Evolutionary conservation across 2,329 filamentous ascomycete species (phyloP).

Genomic region (Sporothrix globosa): DNA sequence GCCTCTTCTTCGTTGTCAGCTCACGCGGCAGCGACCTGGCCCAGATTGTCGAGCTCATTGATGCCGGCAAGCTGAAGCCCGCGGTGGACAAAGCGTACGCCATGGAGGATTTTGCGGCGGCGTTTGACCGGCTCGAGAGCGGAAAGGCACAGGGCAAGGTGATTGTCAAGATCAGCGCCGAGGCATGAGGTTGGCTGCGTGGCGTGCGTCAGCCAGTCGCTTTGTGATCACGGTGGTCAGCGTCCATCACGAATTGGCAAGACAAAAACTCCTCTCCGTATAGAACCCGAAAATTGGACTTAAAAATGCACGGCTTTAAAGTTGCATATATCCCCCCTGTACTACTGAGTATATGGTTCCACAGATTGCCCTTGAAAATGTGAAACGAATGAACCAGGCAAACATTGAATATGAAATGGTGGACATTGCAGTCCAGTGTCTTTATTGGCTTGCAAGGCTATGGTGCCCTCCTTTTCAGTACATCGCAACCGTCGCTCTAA

Average conservation of each 20-base stretch:
- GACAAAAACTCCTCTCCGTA: not conserved
- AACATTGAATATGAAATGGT: too few species aligned
- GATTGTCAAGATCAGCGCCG: not conserved
- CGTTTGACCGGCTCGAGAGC: not conserved
- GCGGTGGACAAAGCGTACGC: not conserved
- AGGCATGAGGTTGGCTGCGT: not conserved
- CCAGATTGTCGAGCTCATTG: not conserved
- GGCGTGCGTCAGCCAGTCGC: too few species aligned
- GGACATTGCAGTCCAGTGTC: too few species aligned
- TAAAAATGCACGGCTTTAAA: not conserved
- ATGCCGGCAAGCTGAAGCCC: not conserved
- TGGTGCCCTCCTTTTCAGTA: too few species aligned
- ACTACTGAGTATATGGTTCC: too few species aligned
- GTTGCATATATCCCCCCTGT: too few species aligned
- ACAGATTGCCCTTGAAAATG: too few species aligned
- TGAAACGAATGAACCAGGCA: too few species aligned
- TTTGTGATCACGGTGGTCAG: too few species aligned
- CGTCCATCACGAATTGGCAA: not conserved
- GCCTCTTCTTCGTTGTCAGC: not conserved
- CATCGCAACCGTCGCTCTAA: too few species aligned
- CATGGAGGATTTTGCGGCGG: not conserved
- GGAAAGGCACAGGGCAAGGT: not conserved
- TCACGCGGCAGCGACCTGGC: not conserved
- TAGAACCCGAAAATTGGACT: not conserved
- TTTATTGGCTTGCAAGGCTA: too few species aligned